Evolutionary conservation across 2,329 filamentous ascomycete species (phyloP), one percentile per base, ranked within the genome.

Genomic region (Cytospora paraplurivora): DNA sequence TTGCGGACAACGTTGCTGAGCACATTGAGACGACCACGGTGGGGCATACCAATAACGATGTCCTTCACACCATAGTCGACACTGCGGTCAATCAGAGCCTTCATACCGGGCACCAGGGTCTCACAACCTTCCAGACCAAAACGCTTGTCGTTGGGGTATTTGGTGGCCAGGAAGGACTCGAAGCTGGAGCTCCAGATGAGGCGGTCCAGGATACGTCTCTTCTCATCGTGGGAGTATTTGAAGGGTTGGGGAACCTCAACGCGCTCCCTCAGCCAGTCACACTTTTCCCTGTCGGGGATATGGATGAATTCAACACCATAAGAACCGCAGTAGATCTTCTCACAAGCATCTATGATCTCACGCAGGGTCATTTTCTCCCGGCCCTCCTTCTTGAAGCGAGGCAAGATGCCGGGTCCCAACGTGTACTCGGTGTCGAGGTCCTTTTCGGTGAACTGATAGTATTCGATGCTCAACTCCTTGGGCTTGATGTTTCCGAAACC

Each of bases 111-210:
- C 64, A 99, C 96, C 69, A 99, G 85, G 63, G 92, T 94, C 79
- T 99, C 95, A 74, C 93, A 96, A 75, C 95, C 95, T 81, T 99
- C 95, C 34, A 99, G 87, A 80, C 95, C 95, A 78, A 99, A 99
- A 74, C 95, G 92, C 86, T 99, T 99, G 81, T 99, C 95, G 79
- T 99, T 99, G 77, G 95, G 95, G 79, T 97, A 98, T 79, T 99
- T 99, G 64, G 93, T 97, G 63, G 95, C 89, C 70, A 96, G 82
- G 85, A 99, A 99, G 66, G 88, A 81, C 81, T 99, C 95, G 77
- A 99, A 99, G 79, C 92, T 97, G 68, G 93, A 96, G 76, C 92
- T 94, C 95, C 95, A 99, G 77, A 99, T 99, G 69, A 99, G 84
- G 74, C 95, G 92, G 80, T 99, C 95, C 69, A 99, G 85, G 71